phyloP scores from a whole-genome alignment of 345 rosid species.

The Hibiscus syriacus region DNA sequence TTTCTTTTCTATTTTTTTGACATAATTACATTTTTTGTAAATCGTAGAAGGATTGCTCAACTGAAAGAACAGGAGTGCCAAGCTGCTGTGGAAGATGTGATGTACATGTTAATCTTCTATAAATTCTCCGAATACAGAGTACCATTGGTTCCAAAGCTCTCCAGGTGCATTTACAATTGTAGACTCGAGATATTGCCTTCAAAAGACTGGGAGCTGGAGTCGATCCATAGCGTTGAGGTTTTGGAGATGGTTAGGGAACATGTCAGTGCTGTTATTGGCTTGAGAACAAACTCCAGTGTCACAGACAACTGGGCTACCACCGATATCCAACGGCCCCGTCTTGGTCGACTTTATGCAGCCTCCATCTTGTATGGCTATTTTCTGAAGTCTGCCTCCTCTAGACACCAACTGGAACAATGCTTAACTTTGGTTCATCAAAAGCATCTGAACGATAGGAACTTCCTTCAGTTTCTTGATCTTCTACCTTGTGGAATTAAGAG shows the following conservation, averaged over 20 bases:
- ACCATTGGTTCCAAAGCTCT: constrained; percentile 79
- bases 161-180: constrained; percentile 67
- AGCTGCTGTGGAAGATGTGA: constrained; percentile 76
- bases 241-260: constrained; percentile 74
- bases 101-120: constrained; percentile 73
- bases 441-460: constrained; percentile 17
- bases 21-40: constrained; percentile 15
- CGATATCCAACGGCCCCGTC: constrained; percentile 41
- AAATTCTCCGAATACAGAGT: constrained; percentile 83
- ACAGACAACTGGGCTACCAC: constrained; percentile 84
- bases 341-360: constrained; percentile 47
- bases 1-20: background rate
- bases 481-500: constrained; percentile 25
- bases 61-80: constrained; percentile 58
- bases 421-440: constrained; percentile 25
- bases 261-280: constrained; percentile 59
- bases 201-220: constrained; percentile 90
- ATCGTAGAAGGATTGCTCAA: constrained; percentile 69
- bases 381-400: constrained; percentile 67
- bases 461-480: constrained; percentile 30
- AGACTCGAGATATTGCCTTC: constrained; percentile 88
- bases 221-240: constrained; percentile 59
- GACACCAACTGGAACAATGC: constrained; percentile 56
- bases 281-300: constrained; percentile 67
- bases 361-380: constrained; percentile 83